Evolutionary conservation across 176 grass and related monocot genomes (phyloP), one percentile per base, ranked within the genome.

Genomic region (Oropetium thomaeum): DNA sequence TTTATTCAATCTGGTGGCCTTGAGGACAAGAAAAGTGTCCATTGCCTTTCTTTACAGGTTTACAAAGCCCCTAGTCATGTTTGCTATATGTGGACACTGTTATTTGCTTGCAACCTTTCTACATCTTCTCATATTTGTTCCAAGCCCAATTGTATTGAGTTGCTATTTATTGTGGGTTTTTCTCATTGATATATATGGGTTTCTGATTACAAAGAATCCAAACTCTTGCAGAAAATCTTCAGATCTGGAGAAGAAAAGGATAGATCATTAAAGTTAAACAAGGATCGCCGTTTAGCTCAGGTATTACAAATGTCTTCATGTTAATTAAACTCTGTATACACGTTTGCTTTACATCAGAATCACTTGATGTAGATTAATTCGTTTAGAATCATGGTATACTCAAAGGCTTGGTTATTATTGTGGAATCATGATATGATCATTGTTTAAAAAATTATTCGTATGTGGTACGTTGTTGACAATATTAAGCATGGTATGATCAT

Each of bases 171-270:
- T 27, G 7, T 57, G 53, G 10, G 23, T 57, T 22, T 57, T 57
- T 12, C 23, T 57, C 33, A 10, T 58, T 40, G 22, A 25, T 66
- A 70, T 25, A 41, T 45, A 51, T 61, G 54, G 39, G 34, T 77
- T 61, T 10, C 33, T 74, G 25, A 79, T 58, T 31, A 47, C 66
- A 28, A 69, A 48, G 17, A 51, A 84, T 10, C 6, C 23, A 49
- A 76, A 58, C 41, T 73, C n/a, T 25, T 87, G 80, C 83, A 93
- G 88, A 93, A 90, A 78, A 92, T 97, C 33, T 89, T 79, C 39
- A 89, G 95, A 72, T 87, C 81, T 25, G 83, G 71, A 67, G 83
- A 88, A 62, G 83, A 89, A 52, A 97, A 97, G 82, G 95, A 73
- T 54, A 70, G 95, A 68, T 83, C 86, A 75, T 71, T 84, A 30